Evolutionary conservation across 441 rosid genomes (phyloP).

Genomic region (Eutrema salsugineum): DNA sequence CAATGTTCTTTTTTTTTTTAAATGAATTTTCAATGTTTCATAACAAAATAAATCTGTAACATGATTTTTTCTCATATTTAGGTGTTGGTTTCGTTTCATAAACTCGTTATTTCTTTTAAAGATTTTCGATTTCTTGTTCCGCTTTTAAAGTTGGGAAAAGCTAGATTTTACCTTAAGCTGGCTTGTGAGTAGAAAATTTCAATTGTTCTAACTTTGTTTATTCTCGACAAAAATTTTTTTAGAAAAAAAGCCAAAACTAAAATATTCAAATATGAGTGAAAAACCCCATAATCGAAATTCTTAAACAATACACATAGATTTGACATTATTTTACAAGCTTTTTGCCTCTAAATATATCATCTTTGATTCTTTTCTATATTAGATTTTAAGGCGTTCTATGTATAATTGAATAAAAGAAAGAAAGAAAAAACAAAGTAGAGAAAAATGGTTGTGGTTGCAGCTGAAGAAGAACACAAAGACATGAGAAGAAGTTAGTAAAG

Average conservation of each 20-base stretch:
- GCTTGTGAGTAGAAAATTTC: no score
- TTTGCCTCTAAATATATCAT: background rate
- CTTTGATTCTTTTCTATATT: no score
- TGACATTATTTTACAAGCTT: background rate
- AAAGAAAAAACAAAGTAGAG: background rate
- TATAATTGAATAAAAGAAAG: background rate
- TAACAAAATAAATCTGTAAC: background rate
- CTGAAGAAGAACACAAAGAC: constrained; percentile 7
- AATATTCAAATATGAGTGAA: background rate
- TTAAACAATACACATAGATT: background rate
- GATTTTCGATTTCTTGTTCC: no score
- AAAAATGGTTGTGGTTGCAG: background rate
- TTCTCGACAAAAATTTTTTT: no score
- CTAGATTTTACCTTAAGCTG: no score
- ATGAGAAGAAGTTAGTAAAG: constrained; percentile 4
- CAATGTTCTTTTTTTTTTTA: no score
- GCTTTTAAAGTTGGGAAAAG: no score
- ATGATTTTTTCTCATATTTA: background rate
- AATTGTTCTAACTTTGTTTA: no score
- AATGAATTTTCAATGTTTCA: no score
- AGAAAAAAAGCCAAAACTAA: background rate
- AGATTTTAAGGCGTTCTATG: background rate
- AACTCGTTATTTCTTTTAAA: no score
- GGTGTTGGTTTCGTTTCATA: background rate
- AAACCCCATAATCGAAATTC: background rate